Evolutionary conservation across 352 stramenopile genomes (phyloP), one percentile per base, ranked within the genome.

Genomic region (Phytophthora cactorum): DNA sequence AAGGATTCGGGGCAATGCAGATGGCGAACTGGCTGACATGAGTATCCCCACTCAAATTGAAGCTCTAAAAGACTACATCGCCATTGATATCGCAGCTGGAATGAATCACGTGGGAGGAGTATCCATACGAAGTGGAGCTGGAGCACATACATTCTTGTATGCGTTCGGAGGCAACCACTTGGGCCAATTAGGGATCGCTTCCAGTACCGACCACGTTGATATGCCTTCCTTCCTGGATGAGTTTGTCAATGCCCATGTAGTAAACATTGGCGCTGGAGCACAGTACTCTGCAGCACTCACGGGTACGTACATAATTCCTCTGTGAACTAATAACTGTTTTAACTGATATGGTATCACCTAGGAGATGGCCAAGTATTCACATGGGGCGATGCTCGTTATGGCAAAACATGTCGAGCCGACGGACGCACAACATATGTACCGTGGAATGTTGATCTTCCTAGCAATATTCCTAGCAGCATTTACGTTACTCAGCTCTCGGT

Each of bases 91-190:
- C 29, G 74, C 83, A 8, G 81, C 78, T 9, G 86, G 86, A 39
- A 65, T 69, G 2, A 82, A 92, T 55, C 87, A 93, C 58, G 10
- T 93, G 84, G 43, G 91, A 2, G 78, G 81, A 0, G 63, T 95
- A 14, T 81, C 82, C 22, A 17, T 70, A 14, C 44, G 52, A 52
- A 75, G 28, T 31, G 7, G 63, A 4, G 68, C 76, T 10, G 64
- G 78, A 0, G 63, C 73, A 0, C 60, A 59, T 10, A 84, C 77
- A 3, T 89, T 81, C 28, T 59, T 93, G 32, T 95, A 95, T 51
- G 76, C 80, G 8, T 93, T 92, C 67, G 87, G 87, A 12, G 78
- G 82, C 5, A 95, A 95, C 52, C 41, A 51, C 0, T 79, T 84
- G 32, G 84, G 87, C 0, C 87, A 95, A 49, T 59, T 95, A 17